phyloP scores from a whole-genome alignment of 768 basidiomycete species.

The Mycena vitilis region DNA sequence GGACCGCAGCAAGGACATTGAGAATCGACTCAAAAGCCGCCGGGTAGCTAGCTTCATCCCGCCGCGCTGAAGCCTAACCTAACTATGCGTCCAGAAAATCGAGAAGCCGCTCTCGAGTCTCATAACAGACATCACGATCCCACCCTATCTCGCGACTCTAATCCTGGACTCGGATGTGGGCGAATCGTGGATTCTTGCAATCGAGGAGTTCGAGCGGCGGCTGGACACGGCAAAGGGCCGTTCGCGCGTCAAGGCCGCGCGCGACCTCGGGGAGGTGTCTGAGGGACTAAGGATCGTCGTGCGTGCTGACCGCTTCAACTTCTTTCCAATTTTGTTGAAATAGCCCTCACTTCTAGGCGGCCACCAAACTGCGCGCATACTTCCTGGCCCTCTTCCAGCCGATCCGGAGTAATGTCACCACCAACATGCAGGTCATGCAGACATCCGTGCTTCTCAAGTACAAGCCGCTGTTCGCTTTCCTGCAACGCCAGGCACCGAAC shows the following conservation, averaged over 20 bases:
- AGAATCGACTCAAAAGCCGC: constrained; percentile 84
- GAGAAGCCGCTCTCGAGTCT: constrained; percentile 88
- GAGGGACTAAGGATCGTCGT: constrained; percentile 93
- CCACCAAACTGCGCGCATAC: constrained; percentile 88
- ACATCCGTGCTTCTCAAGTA: constrained; percentile 89
- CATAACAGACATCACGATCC: constrained; percentile 82
- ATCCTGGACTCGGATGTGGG: constrained; percentile 89
- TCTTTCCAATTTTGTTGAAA: no score
- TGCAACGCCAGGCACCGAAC: constrained; percentile 82
- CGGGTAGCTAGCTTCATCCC: constrained; percentile 72
- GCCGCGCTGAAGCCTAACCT: background rate
- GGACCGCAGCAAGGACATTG: constrained; percentile 89
- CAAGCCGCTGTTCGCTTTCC: constrained; percentile 82
- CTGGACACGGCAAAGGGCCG: constrained; percentile 77
- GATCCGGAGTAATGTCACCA: constrained; percentile 84
- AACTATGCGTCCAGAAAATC: constrained; percentile 69
- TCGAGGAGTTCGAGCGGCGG: constrained; percentile 84
- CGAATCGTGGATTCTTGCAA: constrained; percentile 88
- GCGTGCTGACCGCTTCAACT: constrained; percentile 42
- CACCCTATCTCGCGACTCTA: constrained; percentile 79
- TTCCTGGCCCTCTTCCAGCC: constrained; percentile 88
- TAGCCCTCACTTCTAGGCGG: no score
- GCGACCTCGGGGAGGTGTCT: constrained; percentile 83
- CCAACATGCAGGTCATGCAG: constrained; percentile 94
- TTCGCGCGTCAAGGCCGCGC: constrained; percentile 86